Conservation (phyloP, 495 filamentous ascomycete species). For the Trichoderma gamsii region DNA sequence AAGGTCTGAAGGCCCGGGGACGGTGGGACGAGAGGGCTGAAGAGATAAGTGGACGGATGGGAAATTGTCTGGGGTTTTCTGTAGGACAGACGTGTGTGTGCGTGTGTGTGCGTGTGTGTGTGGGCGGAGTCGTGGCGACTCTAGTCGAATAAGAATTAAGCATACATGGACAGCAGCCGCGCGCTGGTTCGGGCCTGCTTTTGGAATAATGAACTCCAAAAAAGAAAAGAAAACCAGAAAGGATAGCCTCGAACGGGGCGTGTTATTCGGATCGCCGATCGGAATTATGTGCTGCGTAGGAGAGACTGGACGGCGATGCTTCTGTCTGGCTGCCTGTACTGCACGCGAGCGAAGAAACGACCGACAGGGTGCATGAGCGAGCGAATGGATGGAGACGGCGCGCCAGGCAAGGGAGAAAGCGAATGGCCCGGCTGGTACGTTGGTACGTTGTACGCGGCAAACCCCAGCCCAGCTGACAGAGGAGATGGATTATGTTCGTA, state of each 20-base stretch:
- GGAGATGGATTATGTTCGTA: not conserved
- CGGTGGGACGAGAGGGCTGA: conserved; percentile 13
- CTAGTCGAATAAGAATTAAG: conserved; percentile 5
- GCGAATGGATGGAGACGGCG: not conserved
- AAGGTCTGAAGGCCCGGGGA: conserved; percentile 4
- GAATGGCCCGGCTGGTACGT: not conserved
- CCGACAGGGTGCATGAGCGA: conserved; percentile 6
- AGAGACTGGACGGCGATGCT: conserved; percentile 3
- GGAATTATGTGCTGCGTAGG: conserved; percentile 5
- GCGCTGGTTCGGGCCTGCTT: not conserved
- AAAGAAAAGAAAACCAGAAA: not conserved
- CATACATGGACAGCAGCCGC: not conserved
- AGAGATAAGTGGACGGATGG: conserved; percentile 5
- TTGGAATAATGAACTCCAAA: conserved; percentile 7
- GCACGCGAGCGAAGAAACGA: not conserved
- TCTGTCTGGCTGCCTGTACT: not conserved
- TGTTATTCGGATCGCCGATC: conserved; percentile 1
- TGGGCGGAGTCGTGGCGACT: not conserved
- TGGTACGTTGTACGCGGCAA: not conserved
- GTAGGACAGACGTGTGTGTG: conserved; percentile 4
- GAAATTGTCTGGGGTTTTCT: conserved; percentile 9
- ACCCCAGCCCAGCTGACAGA: conserved; percentile 5
- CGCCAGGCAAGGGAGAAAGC: not conserved
- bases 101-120: not conserved
- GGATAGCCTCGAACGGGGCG: not conserved